Evolutionary conservation across 768 basidiomycete genomes (phyloP), one percentile per base, ranked within the genome.

Genomic region (Mycena indigotica): DNA sequence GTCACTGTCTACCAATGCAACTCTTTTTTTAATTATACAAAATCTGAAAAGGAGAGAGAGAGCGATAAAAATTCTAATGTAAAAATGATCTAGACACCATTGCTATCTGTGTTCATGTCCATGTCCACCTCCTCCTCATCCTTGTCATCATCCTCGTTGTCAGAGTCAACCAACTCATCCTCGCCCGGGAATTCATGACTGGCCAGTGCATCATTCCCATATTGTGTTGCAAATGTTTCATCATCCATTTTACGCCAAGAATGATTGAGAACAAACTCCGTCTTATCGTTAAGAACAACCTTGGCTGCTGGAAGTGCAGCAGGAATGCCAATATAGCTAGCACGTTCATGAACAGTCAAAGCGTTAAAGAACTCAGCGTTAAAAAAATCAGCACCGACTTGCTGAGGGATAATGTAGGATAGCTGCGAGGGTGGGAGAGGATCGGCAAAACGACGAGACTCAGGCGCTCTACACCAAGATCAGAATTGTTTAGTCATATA

Each of bases 221-320:
- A 60, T 35, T 6, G 29, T 16, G 17, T 23, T 54, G 52, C 55
- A 12, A 60, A 60, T 6, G 44, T 44, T n/a, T 38, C 30, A 50
- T 48, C 46, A 50, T 53, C 58, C 58, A 60, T 45, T 2, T 8
- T 52, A 49, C 40, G 52, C 58, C 58, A 60, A n/a, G n/a, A n/a
- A n/a, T n/a, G n/a, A n/a, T n/a, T n/a, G n/a, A n/a, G n/a, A n/a
- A n/a, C n/a, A n/a, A n/a, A n/a, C 10, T 32, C 44, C 0, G 19
- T 39, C 15, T 60, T 48, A 21, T 38, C n/a, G 35, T 38, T n/a
- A 10, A 10, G 35, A 38, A 38, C 10, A n/a, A 25, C 44, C 25
- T 32, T 25, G 26, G 46, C 44, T n/a, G 52, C 48, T 35, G 44
- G 48, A 32, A 46, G 38, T 1, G 30, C 44, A 4, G 3, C 54